Conservation (phyloP, 306 rosid species). For the Crataegus laevigata region DNA sequence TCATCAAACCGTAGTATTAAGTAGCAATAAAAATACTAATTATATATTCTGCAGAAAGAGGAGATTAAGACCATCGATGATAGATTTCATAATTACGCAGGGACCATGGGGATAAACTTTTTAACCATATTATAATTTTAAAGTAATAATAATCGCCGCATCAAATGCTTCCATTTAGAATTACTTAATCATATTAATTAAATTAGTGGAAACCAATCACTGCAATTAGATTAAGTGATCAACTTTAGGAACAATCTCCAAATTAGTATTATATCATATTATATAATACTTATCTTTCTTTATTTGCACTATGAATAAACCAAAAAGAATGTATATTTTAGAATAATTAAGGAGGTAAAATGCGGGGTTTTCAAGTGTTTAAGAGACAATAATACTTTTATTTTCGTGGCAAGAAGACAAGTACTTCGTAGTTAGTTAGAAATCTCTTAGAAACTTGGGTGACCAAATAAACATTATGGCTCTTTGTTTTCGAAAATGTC, state of each 20-base stretch:
- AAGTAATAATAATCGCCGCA: neutral
- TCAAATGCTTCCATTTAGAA: neutral
- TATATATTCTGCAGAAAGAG: neutral
- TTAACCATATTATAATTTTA: neutral
- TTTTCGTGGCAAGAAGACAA: neutral
- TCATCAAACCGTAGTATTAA: too few relatives aligned
- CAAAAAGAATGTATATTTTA: neutral
- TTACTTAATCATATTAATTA: neutral
- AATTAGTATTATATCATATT: neutral
- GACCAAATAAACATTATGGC: neutral
- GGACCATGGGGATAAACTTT: neutral
- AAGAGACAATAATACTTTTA: neutral
- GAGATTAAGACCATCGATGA: neutral
- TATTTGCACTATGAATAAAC: neutral
- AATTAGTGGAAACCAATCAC: neutral
- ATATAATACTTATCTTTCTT: neutral
- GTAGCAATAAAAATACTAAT: neutral
- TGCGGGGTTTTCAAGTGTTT: neutral
- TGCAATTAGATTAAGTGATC: too few relatives aligned
- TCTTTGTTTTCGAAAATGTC: neutral
- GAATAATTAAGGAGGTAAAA: neutral
- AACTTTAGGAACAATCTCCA: neutral
- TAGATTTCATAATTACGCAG: neutral
- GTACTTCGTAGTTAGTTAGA: neutral
- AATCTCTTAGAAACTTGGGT: neutral